Base-by-base conservation (phyloP, 768 basidiomycete genomes). In the Rhizopogon salebrosus region DNA sequence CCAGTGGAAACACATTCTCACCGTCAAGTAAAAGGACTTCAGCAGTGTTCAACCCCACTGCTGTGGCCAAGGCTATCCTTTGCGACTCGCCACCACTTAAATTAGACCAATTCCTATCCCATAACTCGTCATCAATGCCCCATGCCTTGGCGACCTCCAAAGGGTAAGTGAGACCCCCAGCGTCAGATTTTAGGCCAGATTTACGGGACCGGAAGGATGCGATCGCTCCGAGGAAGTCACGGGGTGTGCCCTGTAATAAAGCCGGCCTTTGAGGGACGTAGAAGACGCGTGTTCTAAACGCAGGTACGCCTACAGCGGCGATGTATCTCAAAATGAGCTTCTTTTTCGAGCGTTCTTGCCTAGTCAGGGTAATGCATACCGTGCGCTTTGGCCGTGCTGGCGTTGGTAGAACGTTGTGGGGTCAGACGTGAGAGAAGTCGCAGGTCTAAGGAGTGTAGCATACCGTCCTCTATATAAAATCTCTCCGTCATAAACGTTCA, bases 251-350 rank as follows among this genome's bases (percentile, higher is more conserved):
- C 1, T 91, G 81, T 20, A 95, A 80, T n/a, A 95, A 74, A 1
- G 92, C 88, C 0, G 93, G 87, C 37, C 93, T 76, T 68, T 95
- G 93, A 1, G 93, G 92, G 23, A 95, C 84, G 65, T 95, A 95
- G 54, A 85, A 79, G 3, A 95, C 83, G 51, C 77, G 79, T 0
- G 86, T 92, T 48, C 93, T 82, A 69, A 84, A 95, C 16, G 65
- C 63, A 3, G 93, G 90, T 22, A 93, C 80, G 11, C 87, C 91
- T 87, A 61, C 31, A 7, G 45, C 4, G 13, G 41, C 22, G 24
- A 31, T 40, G 20, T 7, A 20, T 10, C 20, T 22, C 31, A 14
- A n/a, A n/a, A 34, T 46, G 31, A 46, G 31, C 14, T 34, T 18
- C 29, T 9, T 22, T 23, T 37, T 10, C 16, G 24, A 18, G 29